Percentiles rank a stretch among this genome's conserved stretches.
These are phyloP conservation scores for Phytophthora meadii DNA, from an alignment of 352 stramenopile species.

Conservation along the genomic window DNA sequence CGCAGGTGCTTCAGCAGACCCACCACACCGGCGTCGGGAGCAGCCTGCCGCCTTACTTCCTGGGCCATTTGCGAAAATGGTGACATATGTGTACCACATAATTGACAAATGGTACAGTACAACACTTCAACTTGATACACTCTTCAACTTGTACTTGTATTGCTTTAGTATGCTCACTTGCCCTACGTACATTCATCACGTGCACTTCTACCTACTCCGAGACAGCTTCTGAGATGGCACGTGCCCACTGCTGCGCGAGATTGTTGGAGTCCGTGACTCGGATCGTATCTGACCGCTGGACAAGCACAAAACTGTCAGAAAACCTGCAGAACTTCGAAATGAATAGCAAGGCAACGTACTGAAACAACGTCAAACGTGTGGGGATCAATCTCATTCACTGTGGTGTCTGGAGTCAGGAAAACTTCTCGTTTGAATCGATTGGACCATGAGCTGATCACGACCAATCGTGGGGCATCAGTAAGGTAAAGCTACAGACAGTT, in stretches of 20 bases:
- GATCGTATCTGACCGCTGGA: constrained; percentile 64
- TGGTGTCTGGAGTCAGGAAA: constrained; percentile 64
- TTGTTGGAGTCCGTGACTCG: constrained; percentile 68
- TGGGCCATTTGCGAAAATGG: neutral
- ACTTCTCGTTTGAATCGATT: constrained; percentile 80
- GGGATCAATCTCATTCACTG: constrained; percentile 71
- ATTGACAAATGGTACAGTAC: constrained; percentile 15
- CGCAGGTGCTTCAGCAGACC: constrained; percentile 54
- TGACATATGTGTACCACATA: constrained; percentile 17
- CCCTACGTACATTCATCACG: neutral
- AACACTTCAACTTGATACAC: constrained; percentile 8
- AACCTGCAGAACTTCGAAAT: neutral
- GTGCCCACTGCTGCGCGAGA: constrained; percentile 67
- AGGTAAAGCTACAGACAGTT: constrained; percentile 55
- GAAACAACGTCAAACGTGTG: constrained; percentile 83
- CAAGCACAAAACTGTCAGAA: constrained; percentile 10
- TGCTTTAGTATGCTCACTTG: neutral
- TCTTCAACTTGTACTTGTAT: constrained; percentile 4
- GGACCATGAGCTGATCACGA: constrained; percentile 74
- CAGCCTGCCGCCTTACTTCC: constrained; percentile 1
- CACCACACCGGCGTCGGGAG: constrained; percentile 36
- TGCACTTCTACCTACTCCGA: constrained; percentile 30
- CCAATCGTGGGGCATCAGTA: constrained; percentile 72
- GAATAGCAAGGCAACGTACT: constrained; percentile 40
- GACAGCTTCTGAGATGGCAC: constrained; percentile 48